Conservation (phyloP, 1,284 basidiomycete genomes). For the Psilocybe mexicana region DNA sequence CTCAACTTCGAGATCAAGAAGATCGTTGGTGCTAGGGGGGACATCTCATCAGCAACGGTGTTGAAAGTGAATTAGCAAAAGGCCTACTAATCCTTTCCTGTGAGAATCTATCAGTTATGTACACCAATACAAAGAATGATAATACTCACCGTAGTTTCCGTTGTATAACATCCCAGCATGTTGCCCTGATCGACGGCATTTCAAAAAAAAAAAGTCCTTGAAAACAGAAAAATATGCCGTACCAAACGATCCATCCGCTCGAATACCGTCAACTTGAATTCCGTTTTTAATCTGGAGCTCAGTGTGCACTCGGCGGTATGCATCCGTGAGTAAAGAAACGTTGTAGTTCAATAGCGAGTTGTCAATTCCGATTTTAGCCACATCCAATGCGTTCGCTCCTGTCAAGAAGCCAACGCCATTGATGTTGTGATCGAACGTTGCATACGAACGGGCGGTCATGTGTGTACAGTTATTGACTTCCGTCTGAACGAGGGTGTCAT, state of each 20-base stretch:
- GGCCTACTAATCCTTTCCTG: slow-evolving; percentile 55
- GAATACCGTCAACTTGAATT: slow-evolving; percentile 57
- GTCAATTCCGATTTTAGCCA: slow-evolving; percentile 60
- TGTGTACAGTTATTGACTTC: slow-evolving; percentile 49
- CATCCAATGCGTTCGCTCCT: slow-evolving; percentile 66
- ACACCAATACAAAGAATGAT: background rate
- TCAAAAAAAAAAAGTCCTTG: background rate
- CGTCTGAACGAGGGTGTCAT: slow-evolving; percentile 43
- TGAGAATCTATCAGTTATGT: background rate
- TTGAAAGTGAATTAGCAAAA: background rate
- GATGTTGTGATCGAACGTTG: slow-evolving; percentile 44
- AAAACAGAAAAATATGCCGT: background rate
- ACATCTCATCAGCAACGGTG: slow-evolving; percentile 3
- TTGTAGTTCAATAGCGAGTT: slow-evolving; percentile 49
- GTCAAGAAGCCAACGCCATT: slow-evolving; percentile 48
- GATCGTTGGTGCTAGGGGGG: slow-evolving; percentile 45
- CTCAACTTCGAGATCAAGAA: slow-evolving; percentile 51
- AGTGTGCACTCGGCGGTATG: slow-evolving; percentile 49
- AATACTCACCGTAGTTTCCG: slow-evolving; percentile 45
- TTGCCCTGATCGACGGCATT: slow-evolving; percentile 35
- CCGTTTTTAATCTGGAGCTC: slow-evolving; percentile 50
- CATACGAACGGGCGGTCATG: slow-evolving; percentile 55
- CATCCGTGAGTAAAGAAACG: slow-evolving; percentile 46
- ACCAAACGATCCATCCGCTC: slow-evolving; percentile 62
- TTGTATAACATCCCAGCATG: slow-evolving; percentile 64